A percentile compares a stretch with the other conserved stretches of the same genome.
These are phyloP conservation scores for Boletus barrowsii DNA, from an alignment of 768 basidiomycete species.

Conservation along the genomic window DNA sequence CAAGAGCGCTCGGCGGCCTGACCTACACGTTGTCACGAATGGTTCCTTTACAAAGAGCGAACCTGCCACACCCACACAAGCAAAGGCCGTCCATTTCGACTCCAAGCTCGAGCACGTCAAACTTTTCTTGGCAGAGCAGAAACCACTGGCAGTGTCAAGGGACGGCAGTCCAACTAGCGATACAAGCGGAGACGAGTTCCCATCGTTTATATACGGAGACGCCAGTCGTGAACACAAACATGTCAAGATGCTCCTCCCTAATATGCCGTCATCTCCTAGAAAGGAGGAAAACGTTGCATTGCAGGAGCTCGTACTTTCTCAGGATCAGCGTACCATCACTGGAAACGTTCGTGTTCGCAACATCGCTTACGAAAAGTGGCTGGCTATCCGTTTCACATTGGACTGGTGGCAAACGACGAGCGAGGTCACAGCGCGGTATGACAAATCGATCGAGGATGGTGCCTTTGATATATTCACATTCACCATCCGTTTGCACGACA, in stretches of 20 bases:
- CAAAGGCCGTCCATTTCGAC: conserved; percentile 92
- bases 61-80: conserved; percentile 73
- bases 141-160: conserved; percentile 88
- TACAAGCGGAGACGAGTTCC: conserved; percentile 79
- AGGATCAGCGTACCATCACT: conserved; percentile 53
- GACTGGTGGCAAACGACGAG: conserved; percentile 96
- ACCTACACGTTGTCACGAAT: conserved; percentile 51
- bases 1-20: conserved; percentile 62
- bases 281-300: conserved; percentile 47
- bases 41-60: conserved; percentile 60
- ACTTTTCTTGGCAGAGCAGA: conserved; percentile 92
- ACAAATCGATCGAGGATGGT: conserved; percentile 37
- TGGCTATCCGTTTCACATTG: conserved; percentile 88
- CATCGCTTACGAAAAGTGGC: conserved; percentile 81
- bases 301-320: conserved; percentile 51
- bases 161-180: conserved; percentile 86
- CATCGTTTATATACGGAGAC: conserved; percentile 61
- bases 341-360: conserved; percentile 82
- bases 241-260: conserved; percentile 61
- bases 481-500: conserved; percentile 71
- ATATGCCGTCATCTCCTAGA: conserved; percentile 54
- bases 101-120: conserved; percentile 90
- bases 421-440: conserved; percentile 80
- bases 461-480: conserved; percentile 75
- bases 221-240: conserved; percentile 32